phyloP scores from a whole-genome alignment of 495 filamentous ascomycete genomes.

The Aspergillus cavernicola region DNA sequence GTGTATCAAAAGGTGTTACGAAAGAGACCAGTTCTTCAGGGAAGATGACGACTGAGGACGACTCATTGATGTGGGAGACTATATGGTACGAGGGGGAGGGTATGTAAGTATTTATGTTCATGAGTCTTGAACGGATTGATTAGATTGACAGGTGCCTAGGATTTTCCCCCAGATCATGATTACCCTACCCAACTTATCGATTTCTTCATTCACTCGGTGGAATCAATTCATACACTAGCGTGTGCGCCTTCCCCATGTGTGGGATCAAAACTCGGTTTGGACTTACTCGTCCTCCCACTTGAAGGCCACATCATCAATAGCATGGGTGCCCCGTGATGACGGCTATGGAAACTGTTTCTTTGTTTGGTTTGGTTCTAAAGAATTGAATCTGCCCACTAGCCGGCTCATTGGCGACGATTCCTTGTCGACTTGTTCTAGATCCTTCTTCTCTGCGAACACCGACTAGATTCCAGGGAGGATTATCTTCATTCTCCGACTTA shows the following conservation, averaged over 20 bases:
- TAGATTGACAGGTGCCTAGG: neutral
- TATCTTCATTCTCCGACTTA: neutral
- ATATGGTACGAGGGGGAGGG: neutral
- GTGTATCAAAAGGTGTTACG: no score
- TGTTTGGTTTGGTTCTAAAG: conserved; percentile 29
- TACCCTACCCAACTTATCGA: no score
- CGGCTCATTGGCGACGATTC: neutral
- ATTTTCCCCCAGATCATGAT: neutral
- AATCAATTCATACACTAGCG: neutral
- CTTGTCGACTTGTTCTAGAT: conserved; percentile 7
- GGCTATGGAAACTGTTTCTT: conserved; percentile 22
- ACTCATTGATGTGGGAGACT: neutral
- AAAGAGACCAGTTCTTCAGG: no score
- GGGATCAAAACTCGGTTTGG: neutral
- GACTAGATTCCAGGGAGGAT: neutral
- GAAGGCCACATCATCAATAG: neutral
- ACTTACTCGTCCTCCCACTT: neutral
- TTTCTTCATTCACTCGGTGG: neutral
- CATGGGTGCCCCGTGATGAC: neutral
- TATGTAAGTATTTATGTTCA: neutral
- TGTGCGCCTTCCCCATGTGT: neutral
- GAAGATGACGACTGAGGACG: neutral
- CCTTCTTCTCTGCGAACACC: neutral
- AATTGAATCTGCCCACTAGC: conserved; percentile 8
- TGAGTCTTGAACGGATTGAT: neutral